Evolutionary conservation across 345 rosid genomes (phyloP).

Genomic region (Populus alba): DNA sequence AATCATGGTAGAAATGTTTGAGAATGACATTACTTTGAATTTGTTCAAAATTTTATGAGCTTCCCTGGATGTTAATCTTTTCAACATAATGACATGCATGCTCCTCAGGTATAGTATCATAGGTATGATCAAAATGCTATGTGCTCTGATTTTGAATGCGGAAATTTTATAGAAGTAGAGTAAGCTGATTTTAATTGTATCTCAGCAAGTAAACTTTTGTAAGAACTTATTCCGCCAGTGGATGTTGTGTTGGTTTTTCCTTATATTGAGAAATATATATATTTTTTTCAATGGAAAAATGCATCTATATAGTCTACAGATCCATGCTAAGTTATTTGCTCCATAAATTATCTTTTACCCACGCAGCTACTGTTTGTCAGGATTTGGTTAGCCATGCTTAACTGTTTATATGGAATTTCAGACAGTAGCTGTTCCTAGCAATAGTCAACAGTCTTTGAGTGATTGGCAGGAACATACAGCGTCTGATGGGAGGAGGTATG

Average conservation of each 20-base stretch:
- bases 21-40: not conserved
- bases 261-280: not conserved
- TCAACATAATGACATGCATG: not conserved
- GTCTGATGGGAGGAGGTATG: slow-evolving; percentile 82
- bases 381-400: not conserved
- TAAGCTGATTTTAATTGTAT: not conserved
- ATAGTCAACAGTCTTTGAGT: slow-evolving; percentile 54
- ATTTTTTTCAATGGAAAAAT: not conserved
- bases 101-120: not conserved
- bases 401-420: slow-evolving; percentile 14
- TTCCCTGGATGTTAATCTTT: not conserved
- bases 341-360: not conserved
- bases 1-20: not conserved
- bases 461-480: slow-evolving; percentile 97
- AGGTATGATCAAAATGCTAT: not conserved
- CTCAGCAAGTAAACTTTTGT: not conserved
- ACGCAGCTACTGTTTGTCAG: not conserved
- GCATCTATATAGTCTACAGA: not conserved
- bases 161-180: not conserved
- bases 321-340: not conserved
- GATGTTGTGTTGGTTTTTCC: not conserved
- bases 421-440: slow-evolving; percentile 38
- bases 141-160: not conserved
- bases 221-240: not conserved
- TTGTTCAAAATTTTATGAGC: not conserved